Base-by-base conservation (phyloP, 208 protist species). In the Trypanosomatidae sp. region DNA sequence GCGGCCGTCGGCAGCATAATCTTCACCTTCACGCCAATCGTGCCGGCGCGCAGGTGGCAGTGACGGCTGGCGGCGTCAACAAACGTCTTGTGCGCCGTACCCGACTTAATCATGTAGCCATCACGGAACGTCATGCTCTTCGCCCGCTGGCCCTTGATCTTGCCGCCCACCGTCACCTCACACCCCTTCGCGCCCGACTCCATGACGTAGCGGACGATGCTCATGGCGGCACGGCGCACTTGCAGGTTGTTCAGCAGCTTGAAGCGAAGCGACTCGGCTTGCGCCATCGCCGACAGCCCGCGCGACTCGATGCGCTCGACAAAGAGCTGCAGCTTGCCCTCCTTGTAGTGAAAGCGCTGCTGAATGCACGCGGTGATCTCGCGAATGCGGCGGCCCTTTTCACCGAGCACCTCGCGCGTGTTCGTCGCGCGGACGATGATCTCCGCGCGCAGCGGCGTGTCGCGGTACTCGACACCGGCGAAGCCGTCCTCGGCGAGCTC, bases 41-140 rank as follows among this genome's bases (percentile, higher is more conserved):
- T 84, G 73, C 97, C 97, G 66, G 99, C 97, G 45, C 96, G 86
- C 43, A 99, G 70, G 54, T 97, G 74, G 68, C 99, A 96, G 88
- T 99, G 95, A 48, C 97, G 78, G 32, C 88, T 79, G 54, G 97
- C 97, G 46, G 49, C 58, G 73, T 98, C 96, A 13, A 99, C 78
- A 64, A 97, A 99, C 33, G 75, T 45, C 52, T 88, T 86, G 44
- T 77, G 70, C 33, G 94, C 85, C 26, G 96, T 73, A 75, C 96
- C 96, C 37, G 95, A 94, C 66, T 96, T 96, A 76, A 99, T 96
- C 96, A 99, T 98, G 79, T 99, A 99, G 47, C 98, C 98, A 46
- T 99, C 97, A 42, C 78, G 81, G 94, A 99, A 99, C 67, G 99
- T 99, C 96, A 99, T 98, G 51, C 65, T 60, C 86, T 99, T 99